phyloP scores from a whole-genome alignment of 495 filamentous ascomycete species.

The Penicillium waksmanii region DNA sequence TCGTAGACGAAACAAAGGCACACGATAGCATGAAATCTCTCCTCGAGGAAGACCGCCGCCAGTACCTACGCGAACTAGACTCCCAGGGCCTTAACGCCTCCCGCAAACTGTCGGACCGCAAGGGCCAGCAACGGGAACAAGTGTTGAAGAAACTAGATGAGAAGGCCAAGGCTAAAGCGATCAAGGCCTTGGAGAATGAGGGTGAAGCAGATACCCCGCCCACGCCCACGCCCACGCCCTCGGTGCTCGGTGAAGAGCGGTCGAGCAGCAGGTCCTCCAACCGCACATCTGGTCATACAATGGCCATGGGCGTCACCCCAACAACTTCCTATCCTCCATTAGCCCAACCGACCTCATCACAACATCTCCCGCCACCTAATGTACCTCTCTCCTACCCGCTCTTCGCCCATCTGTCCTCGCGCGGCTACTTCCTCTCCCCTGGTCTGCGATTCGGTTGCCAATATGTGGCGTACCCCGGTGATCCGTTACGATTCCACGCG shows the following conservation, averaged over 20 bases:
- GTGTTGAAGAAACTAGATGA: constrained; percentile 48
- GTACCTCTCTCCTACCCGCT: constrained; percentile 55
- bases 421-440: constrained; percentile 85
- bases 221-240: neutral
- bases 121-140: constrained; percentile 43
- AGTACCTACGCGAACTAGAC: constrained; percentile 49
- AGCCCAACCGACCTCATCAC: constrained; percentile 31
- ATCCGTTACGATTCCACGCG: constrained; percentile 90
- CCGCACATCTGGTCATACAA: constrained; percentile 11
- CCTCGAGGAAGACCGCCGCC: constrained; percentile 54
- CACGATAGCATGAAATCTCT: constrained; percentile 67
- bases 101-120: constrained; percentile 42
- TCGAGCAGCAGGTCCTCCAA: constrained; percentile 23
- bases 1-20: constrained; percentile 73
- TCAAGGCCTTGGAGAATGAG: constrained; percentile 15
- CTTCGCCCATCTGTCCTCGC: constrained; percentile 71
- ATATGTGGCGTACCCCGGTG: constrained; percentile 92
- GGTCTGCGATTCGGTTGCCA: constrained; percentile 94
- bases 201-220: neutral
- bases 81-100: constrained; percentile 51
- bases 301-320: constrained; percentile 57
- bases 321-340: constrained; percentile 62
- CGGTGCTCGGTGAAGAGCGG: neutral
- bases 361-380: constrained; percentile 41
- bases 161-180: constrained; percentile 39